Percentiles rank a stretch among this genome's conserved stretches.
phyloP scores from a whole-genome alignment of 352 stramenopile species.

The Pythium sp. region DNA sequence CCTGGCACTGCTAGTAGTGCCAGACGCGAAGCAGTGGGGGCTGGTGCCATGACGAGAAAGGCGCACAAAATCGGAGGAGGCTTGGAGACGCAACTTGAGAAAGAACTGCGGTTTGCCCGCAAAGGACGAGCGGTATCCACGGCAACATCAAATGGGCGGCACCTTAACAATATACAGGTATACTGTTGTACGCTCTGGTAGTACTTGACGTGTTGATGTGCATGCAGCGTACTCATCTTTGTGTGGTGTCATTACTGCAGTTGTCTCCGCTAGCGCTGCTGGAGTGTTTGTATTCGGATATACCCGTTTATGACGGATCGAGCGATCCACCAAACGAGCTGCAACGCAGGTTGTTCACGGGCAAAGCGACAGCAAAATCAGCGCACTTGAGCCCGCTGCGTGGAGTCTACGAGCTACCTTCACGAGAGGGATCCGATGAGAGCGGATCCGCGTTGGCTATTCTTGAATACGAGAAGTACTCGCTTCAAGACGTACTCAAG shows the following conservation, averaged over 20 bases:
- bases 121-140: background rate
- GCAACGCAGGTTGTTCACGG: background rate
- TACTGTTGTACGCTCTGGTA: background rate
- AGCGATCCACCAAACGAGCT: background rate
- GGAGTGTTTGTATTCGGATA: conserved; percentile 45
- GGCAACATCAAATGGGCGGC: background rate
- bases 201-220: background rate
- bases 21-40: background rate
- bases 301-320: conserved; percentile 34
- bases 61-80: background rate
- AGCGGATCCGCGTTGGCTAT: conserved; percentile 33
- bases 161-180: background rate
- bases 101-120: conserved; percentile 28
- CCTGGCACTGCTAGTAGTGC: background rate
- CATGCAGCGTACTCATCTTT: background rate
- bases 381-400: conserved; percentile 35
- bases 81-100: conserved; percentile 45
- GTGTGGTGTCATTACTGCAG: conserved; percentile 9
- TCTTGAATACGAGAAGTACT: conserved; percentile 65
- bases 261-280: conserved; percentile 29
- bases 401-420: conserved; percentile 26
- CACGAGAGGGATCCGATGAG: background rate
- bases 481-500: conserved; percentile 68
- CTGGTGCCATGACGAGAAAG: background rate
- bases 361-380: background rate